These are phyloP conservation scores for Ceratocystis lukuohia DNA, from an alignment of 2,329 filamentous ascomycete genomes.

Conservation along the genomic window DNA sequence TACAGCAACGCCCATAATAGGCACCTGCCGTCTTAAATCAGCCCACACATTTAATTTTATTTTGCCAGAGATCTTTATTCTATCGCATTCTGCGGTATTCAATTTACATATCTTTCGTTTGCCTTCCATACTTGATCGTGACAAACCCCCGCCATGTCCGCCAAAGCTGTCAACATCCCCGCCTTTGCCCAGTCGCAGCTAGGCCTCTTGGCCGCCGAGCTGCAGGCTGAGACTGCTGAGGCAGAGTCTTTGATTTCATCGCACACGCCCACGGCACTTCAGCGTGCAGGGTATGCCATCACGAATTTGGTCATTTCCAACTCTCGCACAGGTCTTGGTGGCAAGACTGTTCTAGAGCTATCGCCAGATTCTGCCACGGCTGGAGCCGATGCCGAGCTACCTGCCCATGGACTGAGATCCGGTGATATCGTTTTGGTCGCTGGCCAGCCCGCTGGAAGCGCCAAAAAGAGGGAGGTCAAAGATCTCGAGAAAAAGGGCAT, in stretches of 20 bases:
- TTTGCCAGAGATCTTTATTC: background rate
- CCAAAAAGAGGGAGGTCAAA: slow-evolving; percentile 58
- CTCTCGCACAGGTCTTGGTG: slow-evolving; percentile 77
- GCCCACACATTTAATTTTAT: background rate
- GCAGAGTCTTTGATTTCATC: slow-evolving; percentile 53
- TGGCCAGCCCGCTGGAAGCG: slow-evolving; percentile 59
- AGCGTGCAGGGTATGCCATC: slow-evolving; percentile 66
- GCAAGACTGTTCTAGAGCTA: slow-evolving; percentile 80
- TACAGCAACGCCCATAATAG: background rate
- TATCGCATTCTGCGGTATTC: background rate
- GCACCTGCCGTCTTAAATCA: background rate
- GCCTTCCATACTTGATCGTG: background rate
- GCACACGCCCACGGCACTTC: slow-evolving; percentile 54
- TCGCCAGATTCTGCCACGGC: slow-evolving; percentile 56
- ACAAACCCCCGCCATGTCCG: slow-evolving; percentile 25
- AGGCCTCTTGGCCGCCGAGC: slow-evolving; percentile 54
- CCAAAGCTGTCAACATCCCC: slow-evolving; percentile 44
- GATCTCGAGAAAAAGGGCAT: slow-evolving; percentile 56
- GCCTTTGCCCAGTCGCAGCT: slow-evolving; percentile 61
- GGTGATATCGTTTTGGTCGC: slow-evolving; percentile 68
- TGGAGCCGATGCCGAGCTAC: slow-evolving; percentile 35
- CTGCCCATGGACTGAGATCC: slow-evolving; percentile 60
- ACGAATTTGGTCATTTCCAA: slow-evolving; percentile 60
- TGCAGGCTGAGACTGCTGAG: slow-evolving; percentile 57
- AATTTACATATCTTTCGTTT: too few relatives aligned